These are phyloP conservation scores for Verticillium tricorpus DNA, from an alignment of 2,329 filamentous ascomycete genomes.

Conservation along the genomic window DNA sequence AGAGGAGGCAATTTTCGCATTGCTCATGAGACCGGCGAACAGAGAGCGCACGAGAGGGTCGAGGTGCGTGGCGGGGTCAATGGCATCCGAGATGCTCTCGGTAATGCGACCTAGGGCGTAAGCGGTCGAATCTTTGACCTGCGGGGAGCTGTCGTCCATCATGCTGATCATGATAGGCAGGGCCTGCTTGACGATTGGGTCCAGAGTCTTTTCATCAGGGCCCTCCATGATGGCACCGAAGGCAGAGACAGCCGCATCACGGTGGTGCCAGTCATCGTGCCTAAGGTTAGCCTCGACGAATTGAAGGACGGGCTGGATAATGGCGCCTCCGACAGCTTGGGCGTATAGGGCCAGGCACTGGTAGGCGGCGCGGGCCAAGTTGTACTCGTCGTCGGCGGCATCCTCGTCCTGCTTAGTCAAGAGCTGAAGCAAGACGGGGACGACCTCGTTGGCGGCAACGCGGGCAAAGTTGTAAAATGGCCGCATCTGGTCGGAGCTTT, in stretches of 20 bases:
- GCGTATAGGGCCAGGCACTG: conserved; percentile 95
- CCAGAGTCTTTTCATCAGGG: conserved; percentile 85
- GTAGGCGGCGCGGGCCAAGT: conserved; percentile 89
- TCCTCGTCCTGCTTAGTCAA: conserved; percentile 98
- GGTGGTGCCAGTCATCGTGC: conserved; percentile 87
- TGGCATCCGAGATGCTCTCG: conserved; percentile 85
- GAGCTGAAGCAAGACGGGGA: conserved; percentile 82
- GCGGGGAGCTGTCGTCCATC: conserved; percentile 87
- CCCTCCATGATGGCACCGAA: conserved; percentile 99
- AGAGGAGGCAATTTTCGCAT: conserved; percentile 93
- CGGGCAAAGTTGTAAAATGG: conserved; percentile 95
- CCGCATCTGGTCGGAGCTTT: conserved; percentile 78
- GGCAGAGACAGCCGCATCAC: conserved; percentile 93
- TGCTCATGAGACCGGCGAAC: conserved; percentile 85
- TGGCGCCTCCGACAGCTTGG: conserved; percentile 79
- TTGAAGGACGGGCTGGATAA: conserved; percentile 79
- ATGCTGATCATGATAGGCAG: conserved; percentile 82
- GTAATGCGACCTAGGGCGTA: conserved; percentile 96
- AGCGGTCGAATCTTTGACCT: conserved; percentile 92
- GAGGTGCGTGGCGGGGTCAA: conserved; percentile 79
- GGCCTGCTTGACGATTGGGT: conserved; percentile 93
- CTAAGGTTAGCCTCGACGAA: conserved; percentile 93
- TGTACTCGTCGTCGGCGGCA: conserved; percentile 95
- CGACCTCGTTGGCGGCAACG: conserved; percentile 88
- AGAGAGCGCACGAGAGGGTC: conserved; percentile 81